Base-by-base conservation (phyloP, 164 flowering plant species). In the Amborella trichopoda region DNA sequence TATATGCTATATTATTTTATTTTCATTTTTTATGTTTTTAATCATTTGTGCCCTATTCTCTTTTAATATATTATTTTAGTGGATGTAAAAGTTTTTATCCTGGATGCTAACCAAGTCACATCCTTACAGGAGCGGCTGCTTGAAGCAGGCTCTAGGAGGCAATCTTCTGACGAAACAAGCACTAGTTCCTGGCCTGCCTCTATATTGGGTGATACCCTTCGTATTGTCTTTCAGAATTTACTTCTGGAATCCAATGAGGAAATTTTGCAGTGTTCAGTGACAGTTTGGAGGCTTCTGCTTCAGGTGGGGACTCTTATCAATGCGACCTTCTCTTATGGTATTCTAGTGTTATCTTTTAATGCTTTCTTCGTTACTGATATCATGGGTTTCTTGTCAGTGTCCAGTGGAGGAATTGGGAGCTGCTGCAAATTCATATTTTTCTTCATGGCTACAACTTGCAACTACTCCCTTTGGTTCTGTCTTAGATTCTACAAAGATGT, bases 141-240 rank as follows among this genome's bases (percentile, higher is more conserved):
- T 63, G 96, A 82, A 69, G 94, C 91, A 60, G 86, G 78, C 28
- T 69, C 64, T 44, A 73, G 64, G 60, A 75, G 74, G 54, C 72
- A 54, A 51, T 47, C 68, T 20, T 56, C 65, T 44, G 84, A 71
- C 58, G 46, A 58, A 11, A 49, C 68, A n/a, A 23, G 44, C 39
- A 26, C 61, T 53, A 71, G 94, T 18, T 74, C 81, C 61, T 93
- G 96, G 96, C 96, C 95, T 49, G 73, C 95, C 39, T 76, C 56
- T 55, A 88, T 93, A 46, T 67, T 93, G 70, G 89, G 84, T 8
- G 99, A 93, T 57, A 83, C 96, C n/a, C 77, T 93, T 27, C 57
- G 94, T 52, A 83, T 93, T 57, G 96, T 88, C 53, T 93, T 78
- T 49, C 99, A 93, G 61, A 93, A 88, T 61, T 63, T 88, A 68